A percentile compares a stretch with the other conserved stretches of the same genome.
These are phyloP conservation scores for Themeda triandra DNA, from an alignment of 176 grass and related monocot species.

Conservation along the genomic window DNA sequence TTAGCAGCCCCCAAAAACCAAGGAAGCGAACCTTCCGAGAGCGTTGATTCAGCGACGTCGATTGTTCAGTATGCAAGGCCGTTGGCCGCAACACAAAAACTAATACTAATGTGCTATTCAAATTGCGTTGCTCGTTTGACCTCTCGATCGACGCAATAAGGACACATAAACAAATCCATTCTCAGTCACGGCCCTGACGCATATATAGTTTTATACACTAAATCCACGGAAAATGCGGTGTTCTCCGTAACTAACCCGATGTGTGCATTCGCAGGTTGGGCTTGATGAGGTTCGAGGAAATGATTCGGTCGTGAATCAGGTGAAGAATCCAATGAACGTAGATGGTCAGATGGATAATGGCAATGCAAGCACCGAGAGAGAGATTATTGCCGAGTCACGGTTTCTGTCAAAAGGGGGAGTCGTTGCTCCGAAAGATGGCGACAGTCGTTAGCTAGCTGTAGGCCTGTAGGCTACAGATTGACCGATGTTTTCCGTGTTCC, in stretches of 20 bases:
- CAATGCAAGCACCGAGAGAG: too few relatives aligned
- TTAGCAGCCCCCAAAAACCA: neutral
- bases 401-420: neutral
- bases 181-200: neutral
- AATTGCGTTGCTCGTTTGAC: slow-evolving; percentile 10
- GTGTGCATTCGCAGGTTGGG: neutral
- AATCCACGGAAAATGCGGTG: neutral
- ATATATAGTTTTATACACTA: neutral
- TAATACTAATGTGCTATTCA: neutral
- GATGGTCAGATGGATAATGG: too few relatives aligned
- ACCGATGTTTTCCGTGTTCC: too few relatives aligned
- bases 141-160: neutral
- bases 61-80: neutral
- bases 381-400: neutral
- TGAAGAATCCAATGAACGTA: neutral
- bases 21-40: slow-evolving; percentile 32
- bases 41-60: neutral
- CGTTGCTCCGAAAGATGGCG: too few relatives aligned
- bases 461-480: too few relatives aligned
- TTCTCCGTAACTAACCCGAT: neutral
- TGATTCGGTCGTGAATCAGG: neutral
- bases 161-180: neutral
- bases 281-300: slow-evolving; percentile 10
- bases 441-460: too few relatives aligned
- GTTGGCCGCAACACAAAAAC: neutral